Conservation (phyloP, 2,329 filamentous ascomycete species). For the Zymoseptoria ardabiliae region DNA sequence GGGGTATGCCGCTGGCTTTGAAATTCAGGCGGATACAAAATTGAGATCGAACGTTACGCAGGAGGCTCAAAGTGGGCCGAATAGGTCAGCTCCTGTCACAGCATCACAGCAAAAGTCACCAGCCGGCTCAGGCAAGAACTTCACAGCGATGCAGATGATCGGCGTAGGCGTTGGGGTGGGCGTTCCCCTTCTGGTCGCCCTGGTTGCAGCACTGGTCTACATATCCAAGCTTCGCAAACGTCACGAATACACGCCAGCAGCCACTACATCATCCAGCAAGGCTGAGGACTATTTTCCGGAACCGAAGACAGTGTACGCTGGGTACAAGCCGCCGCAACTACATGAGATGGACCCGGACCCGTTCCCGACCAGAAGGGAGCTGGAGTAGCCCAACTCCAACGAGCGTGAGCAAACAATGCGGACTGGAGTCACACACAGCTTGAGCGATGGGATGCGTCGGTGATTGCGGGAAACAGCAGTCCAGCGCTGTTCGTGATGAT, state of each 20-base stretch:
- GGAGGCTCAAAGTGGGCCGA: neutral
- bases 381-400: neutral
- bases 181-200: constrained; percentile 5
- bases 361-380: neutral
- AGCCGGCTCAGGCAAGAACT: neutral
- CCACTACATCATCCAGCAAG: neutral
- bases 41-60: neutral
- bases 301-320: neutral
- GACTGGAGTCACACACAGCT: neutral
- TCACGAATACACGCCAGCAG: neutral
- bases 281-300: neutral
- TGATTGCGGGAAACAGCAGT: too few relatives aligned
- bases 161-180: constrained; percentile 9
- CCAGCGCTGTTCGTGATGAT: neutral
- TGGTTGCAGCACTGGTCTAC: neutral
- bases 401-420: neutral
- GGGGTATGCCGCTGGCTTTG: neutral
- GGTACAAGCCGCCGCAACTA: neutral
- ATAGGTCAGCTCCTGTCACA: neutral
- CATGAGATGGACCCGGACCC: neutral
- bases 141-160: constrained; percentile 6
- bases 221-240: neutral
- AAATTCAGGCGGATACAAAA: neutral
- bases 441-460: neutral
- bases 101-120: neutral